Base-by-base conservation (phyloP, 768 basidiomycete genomes). In the Tylopilus cervinicoccineus region DNA sequence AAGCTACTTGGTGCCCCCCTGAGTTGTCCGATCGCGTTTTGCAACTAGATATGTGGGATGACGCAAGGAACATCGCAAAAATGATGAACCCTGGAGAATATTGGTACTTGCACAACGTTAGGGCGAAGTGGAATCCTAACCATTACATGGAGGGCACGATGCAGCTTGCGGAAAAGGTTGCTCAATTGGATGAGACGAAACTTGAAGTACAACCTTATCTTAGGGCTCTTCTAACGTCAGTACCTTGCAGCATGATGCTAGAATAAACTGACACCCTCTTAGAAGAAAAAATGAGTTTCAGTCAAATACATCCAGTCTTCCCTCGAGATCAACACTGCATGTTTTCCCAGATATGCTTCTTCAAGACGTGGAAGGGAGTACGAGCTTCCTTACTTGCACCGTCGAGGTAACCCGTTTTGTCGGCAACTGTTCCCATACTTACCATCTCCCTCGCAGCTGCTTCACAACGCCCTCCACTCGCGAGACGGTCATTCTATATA, bases 21-120 rank as follows among this genome's bases (percentile, higher is more conserved):
- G 67, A 64, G 22, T 64, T 86, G 28, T 65, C 64, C 4, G 67
- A 74, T 13, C 62, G 58, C 22, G 71, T 80, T 16, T 57, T 86
- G n/a, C 76, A 70, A 40, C 71, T 84, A 26, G 76, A 77, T 53
- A 76, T 80, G 67, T 86, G 81, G 80, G 79, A 81, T 52, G 58
- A 36, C 1, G 80, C 84, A 12, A 66, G 62, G 2, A 47, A 54
- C 20, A 47, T 70, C 9, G 81, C 72, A 11, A 66, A 52, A 24
- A 63, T 51, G 2, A 78, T 86, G 75, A 58, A 65, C 34, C 55
- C 66, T 1, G 78, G 78, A 20, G 69, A 77, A 48, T 80, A 73
- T 52, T 86, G 78, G 61, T 67, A 55, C 16, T 70, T 87, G 17
- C 58, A 69, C 24, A 87, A 87, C 53, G 63, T 74, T 23, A 74